A percentile compares a stretch with the other conserved stretches of the same genome.
Conservation (phyloP, 345 rosid species). For the Heritiera littoralis region DNA sequence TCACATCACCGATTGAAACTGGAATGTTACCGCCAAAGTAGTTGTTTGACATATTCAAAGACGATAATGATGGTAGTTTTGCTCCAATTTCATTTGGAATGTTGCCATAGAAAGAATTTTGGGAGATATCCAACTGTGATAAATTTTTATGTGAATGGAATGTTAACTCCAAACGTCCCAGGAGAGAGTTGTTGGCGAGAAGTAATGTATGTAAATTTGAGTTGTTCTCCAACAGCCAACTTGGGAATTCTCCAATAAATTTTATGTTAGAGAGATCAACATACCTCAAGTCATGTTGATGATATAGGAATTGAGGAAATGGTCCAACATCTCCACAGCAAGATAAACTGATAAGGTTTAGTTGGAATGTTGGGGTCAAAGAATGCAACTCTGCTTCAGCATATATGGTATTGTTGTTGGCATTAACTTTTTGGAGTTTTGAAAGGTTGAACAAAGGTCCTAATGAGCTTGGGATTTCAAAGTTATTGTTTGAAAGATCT, state of each 20-base stretch:
- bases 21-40: slow-evolving; percentile 24
- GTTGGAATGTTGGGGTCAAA: slow-evolving; percentile 3
- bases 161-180: slow-evolving; percentile 10
- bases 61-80: neutral
- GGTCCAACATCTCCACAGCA: neutral
- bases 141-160: neutral
- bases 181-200: neutral
- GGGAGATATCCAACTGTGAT: neutral
- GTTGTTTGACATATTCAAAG: slow-evolving; percentile 21
- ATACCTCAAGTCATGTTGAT: neutral
- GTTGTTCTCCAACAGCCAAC: slow-evolving; percentile 37
- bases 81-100: slow-evolving; percentile 21
- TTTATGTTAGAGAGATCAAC: neutral
- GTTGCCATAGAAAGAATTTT: neutral
- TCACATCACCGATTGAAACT: slow-evolving; percentile 13
- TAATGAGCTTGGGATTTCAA: neutral
- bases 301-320: neutral
- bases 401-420: neutral
- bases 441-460: neutral
- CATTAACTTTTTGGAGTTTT: neutral
- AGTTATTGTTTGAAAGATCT: neutral
- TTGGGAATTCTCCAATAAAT: slow-evolving; percentile 19
- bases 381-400: neutral
- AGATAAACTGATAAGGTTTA: neutral
- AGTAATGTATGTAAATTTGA: neutral